These are phyloP conservation scores for Apostasia shenzhenica DNA, from an alignment of 106 monocot species.

Conservation along the genomic window DNA sequence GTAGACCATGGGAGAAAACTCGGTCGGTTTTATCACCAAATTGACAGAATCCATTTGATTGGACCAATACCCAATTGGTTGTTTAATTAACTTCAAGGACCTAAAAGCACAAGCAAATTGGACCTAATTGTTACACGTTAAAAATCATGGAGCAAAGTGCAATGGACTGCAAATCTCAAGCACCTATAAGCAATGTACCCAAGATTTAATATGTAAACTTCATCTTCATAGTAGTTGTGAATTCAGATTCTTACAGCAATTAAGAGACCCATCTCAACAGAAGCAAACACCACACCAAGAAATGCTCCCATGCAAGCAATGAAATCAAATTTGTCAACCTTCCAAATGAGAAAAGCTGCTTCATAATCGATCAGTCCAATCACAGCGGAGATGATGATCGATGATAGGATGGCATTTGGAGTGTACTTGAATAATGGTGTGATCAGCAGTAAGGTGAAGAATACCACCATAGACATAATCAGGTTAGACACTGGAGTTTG, in stretches of 20 bases:
- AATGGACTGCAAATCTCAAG: too few relatives aligned
- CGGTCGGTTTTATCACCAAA: too few relatives aligned
- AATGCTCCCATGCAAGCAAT: constrained; percentile 88
- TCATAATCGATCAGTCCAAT: constrained; percentile 59
- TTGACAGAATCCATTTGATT: too few relatives aligned
- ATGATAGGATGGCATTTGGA: constrained; percentile 69
- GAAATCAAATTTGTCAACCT: constrained; percentile 84
- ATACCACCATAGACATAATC: constrained; percentile 67
- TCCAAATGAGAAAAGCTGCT: constrained; percentile 72
- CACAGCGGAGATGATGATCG: constrained; percentile 85
- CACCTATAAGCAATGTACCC: too few relatives aligned
- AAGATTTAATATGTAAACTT: too few relatives aligned
- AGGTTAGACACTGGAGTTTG: constrained; percentile 72
- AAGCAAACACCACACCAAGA: constrained; percentile 70
- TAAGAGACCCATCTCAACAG: constrained; percentile 79
- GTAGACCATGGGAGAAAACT: too few relatives aligned
- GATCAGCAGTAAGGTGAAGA: constrained; percentile 62
- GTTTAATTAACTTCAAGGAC: too few relatives aligned
- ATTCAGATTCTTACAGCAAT: constrained; percentile 55
- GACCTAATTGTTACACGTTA: too few relatives aligned
- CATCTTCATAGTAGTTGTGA: background rate
- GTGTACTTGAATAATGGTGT: constrained; percentile 89
- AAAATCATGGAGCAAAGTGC: too few relatives aligned
- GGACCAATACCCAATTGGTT: too few relatives aligned
- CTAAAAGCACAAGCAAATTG: too few relatives aligned